Evolutionary conservation across 1,139 yeast species (phyloP).

Genomic region (Candida sojae): DNA sequence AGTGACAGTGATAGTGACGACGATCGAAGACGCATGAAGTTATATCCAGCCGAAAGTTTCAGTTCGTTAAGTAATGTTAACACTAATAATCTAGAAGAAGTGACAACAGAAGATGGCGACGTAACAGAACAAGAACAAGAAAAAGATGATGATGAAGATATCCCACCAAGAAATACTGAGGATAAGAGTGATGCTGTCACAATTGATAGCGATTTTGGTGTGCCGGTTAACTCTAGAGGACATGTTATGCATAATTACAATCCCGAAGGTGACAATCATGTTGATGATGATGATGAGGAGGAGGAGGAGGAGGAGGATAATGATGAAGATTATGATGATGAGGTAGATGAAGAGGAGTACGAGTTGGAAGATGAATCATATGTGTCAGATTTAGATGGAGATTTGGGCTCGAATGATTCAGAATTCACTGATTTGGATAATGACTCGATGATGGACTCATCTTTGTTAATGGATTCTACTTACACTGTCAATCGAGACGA

Average conservation of each 20-base stretch:
- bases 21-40: conserved; percentile 5
- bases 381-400: conserved; percentile 15
- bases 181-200: conserved; percentile 22
- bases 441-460: conserved; percentile 38
- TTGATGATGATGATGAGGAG: conserved; percentile 16
- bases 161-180: neutral
- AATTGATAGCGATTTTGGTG: conserved; percentile 38
- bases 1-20: conserved; percentile 23
- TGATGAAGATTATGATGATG: conserved; percentile 19
- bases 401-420: conserved; percentile 31
- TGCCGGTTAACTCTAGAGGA: conserved; percentile 22
- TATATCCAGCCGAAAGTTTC: conserved; percentile 4
- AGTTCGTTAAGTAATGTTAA: neutral
- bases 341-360: conserved; percentile 11
- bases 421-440: conserved; percentile 49
- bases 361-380: conserved; percentile 18
- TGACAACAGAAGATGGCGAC: conserved; percentile 15
- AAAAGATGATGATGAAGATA: conserved; percentile 15
- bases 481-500: conserved; percentile 14
- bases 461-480: conserved; percentile 28
- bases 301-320: conserved; percentile 13
- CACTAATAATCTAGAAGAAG: conserved; percentile 6
- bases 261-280: neutral
- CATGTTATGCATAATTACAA: conserved; percentile 17
- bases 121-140: conserved; percentile 20